Conservation (phyloP, 2,329 filamentous ascomycete species). For the Calonectria leucothoes region DNA sequence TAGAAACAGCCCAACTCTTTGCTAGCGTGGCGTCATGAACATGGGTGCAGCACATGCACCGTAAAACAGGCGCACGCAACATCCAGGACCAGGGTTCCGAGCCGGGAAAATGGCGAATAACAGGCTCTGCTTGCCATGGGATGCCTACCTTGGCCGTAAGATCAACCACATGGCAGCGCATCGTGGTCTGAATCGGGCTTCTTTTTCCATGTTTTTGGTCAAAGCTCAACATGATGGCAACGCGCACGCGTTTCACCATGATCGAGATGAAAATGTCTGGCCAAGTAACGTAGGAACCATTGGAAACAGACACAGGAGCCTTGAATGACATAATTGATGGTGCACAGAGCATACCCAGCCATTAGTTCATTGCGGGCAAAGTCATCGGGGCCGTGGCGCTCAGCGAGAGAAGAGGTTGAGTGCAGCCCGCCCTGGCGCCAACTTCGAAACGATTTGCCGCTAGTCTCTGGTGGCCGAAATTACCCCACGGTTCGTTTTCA, state of each 20-base stretch:
- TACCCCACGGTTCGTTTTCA: neutral
- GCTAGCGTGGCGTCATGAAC: neutral
- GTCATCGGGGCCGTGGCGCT: neutral
- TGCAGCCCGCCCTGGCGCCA: neutral
- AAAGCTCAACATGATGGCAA: neutral
- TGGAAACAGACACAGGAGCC: neutral
- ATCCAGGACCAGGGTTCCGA: neutral
- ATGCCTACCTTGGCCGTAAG: neutral
- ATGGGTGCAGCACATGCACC: neutral
- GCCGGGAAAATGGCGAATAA: neutral
- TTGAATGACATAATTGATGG: neutral
- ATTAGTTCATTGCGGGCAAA: neutral
- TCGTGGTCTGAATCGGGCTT: neutral
- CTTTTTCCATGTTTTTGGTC: neutral
- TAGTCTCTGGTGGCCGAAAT: neutral
- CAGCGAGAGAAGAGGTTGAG: neutral
- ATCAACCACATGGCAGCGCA: neutral
- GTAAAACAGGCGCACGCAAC: neutral
- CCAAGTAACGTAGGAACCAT: neutral
- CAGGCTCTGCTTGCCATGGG: neutral
- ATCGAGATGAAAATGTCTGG: neutral
- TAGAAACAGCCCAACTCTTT: neutral
- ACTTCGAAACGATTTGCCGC: neutral
- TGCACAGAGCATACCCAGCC: neutral
- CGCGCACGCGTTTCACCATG: neutral